Conservation (phyloP, 2,329 filamentous ascomycete species). For the Calonectria pauciramosa region DNA sequence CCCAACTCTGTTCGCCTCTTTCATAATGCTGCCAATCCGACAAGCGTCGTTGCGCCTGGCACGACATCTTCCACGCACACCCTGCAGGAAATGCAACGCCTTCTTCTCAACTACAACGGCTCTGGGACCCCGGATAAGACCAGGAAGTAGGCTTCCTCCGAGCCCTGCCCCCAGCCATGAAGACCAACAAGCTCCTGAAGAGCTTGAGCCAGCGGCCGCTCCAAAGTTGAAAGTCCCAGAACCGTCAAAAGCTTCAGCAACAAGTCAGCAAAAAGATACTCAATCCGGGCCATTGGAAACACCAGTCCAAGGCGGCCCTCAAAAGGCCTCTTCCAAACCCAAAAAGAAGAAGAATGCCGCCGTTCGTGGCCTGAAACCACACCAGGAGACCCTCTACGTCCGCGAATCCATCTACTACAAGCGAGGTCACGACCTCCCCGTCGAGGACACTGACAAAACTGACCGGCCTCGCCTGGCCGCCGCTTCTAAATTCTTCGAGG, state of each 20-base stretch:
- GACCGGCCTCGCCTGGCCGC: constrained; percentile 44
- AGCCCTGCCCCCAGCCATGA: neutral
- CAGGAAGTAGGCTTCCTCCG: neutral
- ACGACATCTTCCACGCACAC: neutral
- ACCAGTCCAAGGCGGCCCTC: neutral
- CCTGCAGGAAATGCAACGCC: neutral
- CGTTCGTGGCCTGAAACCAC: constrained; percentile 35
- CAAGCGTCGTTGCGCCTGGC: neutral
- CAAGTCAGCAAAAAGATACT: neutral
- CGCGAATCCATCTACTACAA: constrained; percentile 42
- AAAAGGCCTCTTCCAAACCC: constrained; percentile 19
- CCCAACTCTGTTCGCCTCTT: neutral
- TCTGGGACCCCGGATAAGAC: neutral
- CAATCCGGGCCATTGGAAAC: neutral
- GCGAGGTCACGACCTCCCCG: constrained; percentile 23
- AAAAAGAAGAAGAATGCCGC: constrained; percentile 22
- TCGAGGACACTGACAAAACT: constrained; percentile 32
- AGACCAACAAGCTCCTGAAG: neutral
- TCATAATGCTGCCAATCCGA: constrained; percentile 15
- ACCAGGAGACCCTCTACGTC: constrained; percentile 37
- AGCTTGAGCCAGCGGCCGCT: neutral
- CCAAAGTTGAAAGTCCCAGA: neutral
- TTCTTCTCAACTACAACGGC: constrained; percentile 24
- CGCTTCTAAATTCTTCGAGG: constrained; percentile 51
- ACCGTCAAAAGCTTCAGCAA: neutral